Base-by-base conservation (phyloP, 1,139 yeast species). In the Yamadazyma pseudoaaseri region DNA sequence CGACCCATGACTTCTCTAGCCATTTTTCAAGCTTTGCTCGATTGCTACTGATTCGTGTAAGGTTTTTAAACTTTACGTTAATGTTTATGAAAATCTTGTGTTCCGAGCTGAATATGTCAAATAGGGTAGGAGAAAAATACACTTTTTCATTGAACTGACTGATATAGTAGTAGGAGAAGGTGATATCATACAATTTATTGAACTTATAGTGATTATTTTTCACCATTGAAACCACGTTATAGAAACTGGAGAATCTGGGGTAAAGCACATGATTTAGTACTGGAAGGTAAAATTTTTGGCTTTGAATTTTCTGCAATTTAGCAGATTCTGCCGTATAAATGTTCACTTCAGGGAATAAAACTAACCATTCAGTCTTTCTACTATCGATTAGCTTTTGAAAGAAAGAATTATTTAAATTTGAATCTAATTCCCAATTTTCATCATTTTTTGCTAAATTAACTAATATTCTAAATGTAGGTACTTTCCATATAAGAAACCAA, bases 321-420 rank as follows among this genome's bases (percentile, higher is more conserved):
- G 65, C 52, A 20, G 72, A 67, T 22, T 67, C 69, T 4, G 65
- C 56, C 0, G 79, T 73, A 57, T 76, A 72, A 3, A 82, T 75
- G 49, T 83, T 84, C 2, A 82, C 90, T 53, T 84, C 94, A 0
- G 94, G 92, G 40, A 83, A 83, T 7, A 81, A 42, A 1, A 75
- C 71, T 4, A 80, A 47, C 86, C 86, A 80, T 43, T 71, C 71
- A 3, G 70, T 64, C 13, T 43, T 44, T 26, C 52, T 62, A 20
- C 66, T 60, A 6, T 30, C 36, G 6, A 56, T 21, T 8, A 66
- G 37, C 13, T 50, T 41, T 1, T 47, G 37, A 33, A 69, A 65
- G 17, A 61, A 47, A 4, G 39, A 29, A 3, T 44, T 46, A 20
- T 52, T 51, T 16, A 65, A 47, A 16, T 48, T 49, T 3, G 57